Percentiles rank a stretch among this genome's conserved stretches.
Evolutionary conservation across 2,329 filamentous ascomycete species (phyloP).

Genomic region (Septoria petroselini): DNA sequence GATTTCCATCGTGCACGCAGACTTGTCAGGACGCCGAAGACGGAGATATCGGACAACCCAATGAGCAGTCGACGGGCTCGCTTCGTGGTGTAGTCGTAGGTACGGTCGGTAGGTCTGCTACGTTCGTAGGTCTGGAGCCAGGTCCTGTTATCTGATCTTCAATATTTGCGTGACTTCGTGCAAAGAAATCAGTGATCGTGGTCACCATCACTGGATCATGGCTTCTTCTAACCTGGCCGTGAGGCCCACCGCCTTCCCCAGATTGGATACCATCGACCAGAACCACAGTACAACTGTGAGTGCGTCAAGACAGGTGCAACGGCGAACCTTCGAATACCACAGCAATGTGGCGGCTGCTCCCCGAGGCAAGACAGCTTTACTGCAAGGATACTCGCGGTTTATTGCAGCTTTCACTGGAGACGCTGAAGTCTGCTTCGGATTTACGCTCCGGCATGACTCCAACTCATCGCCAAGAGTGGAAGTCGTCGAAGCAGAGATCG

Average conservation of each 20-base stretch:
- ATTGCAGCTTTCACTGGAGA: slow-evolving; percentile 19
- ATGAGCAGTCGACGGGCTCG: slow-evolving; percentile 4
- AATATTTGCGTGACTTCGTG: background rate
- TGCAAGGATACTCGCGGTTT: slow-evolving; percentile 17
- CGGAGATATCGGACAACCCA: slow-evolving; percentile 4
- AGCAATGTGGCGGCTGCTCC: slow-evolving; percentile 13
- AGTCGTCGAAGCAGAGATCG: slow-evolving; percentile 14
- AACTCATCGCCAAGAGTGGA: background rate
- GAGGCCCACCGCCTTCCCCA: slow-evolving; percentile 16
- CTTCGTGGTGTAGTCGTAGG: background rate
- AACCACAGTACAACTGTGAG: background rate
- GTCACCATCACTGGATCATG: slow-evolving; percentile 4
- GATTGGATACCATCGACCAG: slow-evolving; percentile 15
- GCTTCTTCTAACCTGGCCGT: slow-evolving; percentile 1
- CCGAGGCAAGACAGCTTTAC: slow-evolving; percentile 14
- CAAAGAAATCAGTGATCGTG: background rate
- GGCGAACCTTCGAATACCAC: slow-evolving; percentile 11
- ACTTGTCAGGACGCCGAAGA: background rate
- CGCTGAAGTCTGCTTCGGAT: slow-evolving; percentile 17
- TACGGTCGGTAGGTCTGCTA: slow-evolving; percentile 9
- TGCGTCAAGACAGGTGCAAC: background rate
- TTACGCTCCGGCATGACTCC: slow-evolving; percentile 7
- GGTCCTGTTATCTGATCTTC: slow-evolving; percentile 7
- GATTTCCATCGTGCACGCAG: too few species aligned
- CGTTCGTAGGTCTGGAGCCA: background rate